Base-by-base conservation (phyloP, 352 stramenopile species). In the Phytopythium chamaehyphon region DNA sequence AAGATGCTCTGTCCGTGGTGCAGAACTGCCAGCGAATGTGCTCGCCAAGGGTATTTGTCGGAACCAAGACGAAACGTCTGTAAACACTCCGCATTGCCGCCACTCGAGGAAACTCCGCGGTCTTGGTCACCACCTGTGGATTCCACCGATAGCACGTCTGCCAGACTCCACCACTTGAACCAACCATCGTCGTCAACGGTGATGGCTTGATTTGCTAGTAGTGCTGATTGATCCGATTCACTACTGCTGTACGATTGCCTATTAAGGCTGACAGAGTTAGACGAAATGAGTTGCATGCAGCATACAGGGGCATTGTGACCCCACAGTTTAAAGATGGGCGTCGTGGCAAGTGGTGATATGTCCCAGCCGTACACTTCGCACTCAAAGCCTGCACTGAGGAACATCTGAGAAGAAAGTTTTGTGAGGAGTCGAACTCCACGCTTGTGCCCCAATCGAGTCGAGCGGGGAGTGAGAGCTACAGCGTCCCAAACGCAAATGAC, bases 111-210 rank as follows among this genome's bases (percentile, higher is more conserved):
- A 18, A 6, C 45, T 6, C 12, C 16, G 2, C 22, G 28, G n/a
- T 40, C 45, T 14, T 33, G 26, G n/a, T 31, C n/a, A n/a, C 58
- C 76, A 51, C 64, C 84, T 19, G 64, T 88, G 43, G 75, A 83
- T 26, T 92, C 82, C 15, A 76, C 71, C 0, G 78, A 83, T 3
- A 86, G 53, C 7, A 90, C 69, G 35, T 84, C 76, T 10, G 63
- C 61, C 16, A 92, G 61, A 15, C 77, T 89, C 78, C 82, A 92
- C 82, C 82, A 92, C 54, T 85, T 86, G 56, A 92, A 89, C 73
- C 77, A 92, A 26, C 82, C 82, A 21, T 88, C 82, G 47, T 92
- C 78, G 33, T 92, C 82, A 33, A 90, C 69, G 0, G 76, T 90
- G 19, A 92, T 81, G 18, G 71, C 83, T 50, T 92, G 82, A 24